These are phyloP conservation scores for Colletotrichum spinosum DNA, from an alignment of 2,329 filamentous ascomycete genomes.

Conservation along the genomic window DNA sequence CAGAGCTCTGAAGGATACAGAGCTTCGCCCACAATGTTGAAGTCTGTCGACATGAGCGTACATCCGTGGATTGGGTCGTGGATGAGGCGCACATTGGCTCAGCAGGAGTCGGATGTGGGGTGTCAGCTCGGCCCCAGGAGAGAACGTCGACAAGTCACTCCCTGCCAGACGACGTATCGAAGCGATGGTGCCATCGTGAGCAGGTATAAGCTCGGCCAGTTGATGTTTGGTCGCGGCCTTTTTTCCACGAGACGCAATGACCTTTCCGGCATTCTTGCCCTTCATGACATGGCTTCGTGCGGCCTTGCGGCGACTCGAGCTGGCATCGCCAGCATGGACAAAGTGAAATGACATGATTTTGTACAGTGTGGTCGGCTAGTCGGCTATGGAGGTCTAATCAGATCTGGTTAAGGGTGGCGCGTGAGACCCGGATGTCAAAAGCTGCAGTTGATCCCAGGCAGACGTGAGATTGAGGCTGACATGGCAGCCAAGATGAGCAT, in stretches of 20 bases:
- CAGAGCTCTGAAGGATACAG: conserved; percentile 9
- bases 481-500: too few relatives aligned
- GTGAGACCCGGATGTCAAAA: too few relatives aligned
- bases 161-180: background rate
- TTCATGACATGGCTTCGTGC: conserved; percentile 12
- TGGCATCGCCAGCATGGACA: background rate
- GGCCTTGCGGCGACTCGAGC: background rate
- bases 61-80: background rate
- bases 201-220: too few relatives aligned
- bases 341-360: conserved; percentile 1
- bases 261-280: background rate
- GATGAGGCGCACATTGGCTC: background rate
- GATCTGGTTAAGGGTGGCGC: too few relatives aligned
- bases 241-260: background rate
- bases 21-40: background rate
- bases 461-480: too few relatives aligned
- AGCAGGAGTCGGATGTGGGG: background rate
- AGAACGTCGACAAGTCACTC: background rate
- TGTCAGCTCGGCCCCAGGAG: background rate
- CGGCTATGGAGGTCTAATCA: too few relatives aligned
- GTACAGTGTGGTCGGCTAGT: too few relatives aligned
- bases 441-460: too few relatives aligned
- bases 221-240: background rate
- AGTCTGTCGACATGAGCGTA: background rate
- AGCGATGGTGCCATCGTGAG: background rate